Conservation (phyloP, 2,329 filamentous ascomycete genomes). For the Fusarium sp. region DNA sequence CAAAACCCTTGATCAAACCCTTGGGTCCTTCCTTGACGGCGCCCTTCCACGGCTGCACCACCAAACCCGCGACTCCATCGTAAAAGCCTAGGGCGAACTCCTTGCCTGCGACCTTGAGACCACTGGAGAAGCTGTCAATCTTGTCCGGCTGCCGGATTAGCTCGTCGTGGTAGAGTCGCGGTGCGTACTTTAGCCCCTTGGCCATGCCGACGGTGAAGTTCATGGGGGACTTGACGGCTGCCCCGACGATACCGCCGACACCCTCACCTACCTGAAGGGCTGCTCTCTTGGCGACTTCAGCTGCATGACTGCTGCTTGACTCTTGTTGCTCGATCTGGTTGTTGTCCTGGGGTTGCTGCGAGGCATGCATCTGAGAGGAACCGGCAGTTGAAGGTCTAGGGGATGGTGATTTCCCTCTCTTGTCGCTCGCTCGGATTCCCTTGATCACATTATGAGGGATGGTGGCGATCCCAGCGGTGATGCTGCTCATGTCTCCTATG, state of each 20-base stretch:
- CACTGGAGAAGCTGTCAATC: not conserved
- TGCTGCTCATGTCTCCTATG: not conserved
- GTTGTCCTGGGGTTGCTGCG: not conserved
- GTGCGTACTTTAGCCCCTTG: not conserved
- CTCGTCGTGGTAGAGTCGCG: not conserved
- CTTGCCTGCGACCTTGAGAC: not conserved
- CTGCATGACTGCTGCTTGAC: not conserved
- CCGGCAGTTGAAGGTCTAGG: not conserved
- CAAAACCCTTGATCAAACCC: not conserved
- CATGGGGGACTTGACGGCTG: not conserved
- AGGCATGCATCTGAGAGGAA: not conserved
- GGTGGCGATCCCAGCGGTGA: not conserved
- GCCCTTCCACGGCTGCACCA: not conserved
- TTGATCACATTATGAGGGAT: not conserved
- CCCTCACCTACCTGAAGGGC: not conserved
- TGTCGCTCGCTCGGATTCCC: not conserved
- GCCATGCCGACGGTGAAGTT: not conserved
- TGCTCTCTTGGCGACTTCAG: not conserved
- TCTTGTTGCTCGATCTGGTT: not conserved
- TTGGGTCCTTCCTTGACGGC: not conserved
- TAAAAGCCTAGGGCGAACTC: not conserved
- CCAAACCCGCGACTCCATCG: not conserved
- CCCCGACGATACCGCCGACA: not conserved
- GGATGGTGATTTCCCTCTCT: not conserved
- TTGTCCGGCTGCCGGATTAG: not conserved